phyloP scores from a whole-genome alignment of 1,139 yeast species.

The Blastobotrys petasosporus region DNA sequence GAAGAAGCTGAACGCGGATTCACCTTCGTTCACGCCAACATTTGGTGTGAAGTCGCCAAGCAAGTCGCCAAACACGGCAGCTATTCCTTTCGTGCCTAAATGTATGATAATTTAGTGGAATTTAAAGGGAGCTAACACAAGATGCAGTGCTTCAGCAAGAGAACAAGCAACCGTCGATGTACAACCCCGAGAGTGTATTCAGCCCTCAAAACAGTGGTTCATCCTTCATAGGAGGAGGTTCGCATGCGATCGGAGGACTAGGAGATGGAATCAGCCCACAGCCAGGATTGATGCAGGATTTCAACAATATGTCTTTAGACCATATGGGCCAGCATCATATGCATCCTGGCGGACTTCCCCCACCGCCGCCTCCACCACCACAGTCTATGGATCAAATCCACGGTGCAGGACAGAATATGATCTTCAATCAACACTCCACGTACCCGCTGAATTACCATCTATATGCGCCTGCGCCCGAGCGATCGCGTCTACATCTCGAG shows the following conservation, averaged over 20 bases:
- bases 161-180: slow-evolving; percentile 10
- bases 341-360: slow-evolving; percentile 10
- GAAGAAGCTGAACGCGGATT: slow-evolving; percentile 53
- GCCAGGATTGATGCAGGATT: slow-evolving; percentile 11
- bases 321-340: neutral
- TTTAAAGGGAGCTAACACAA: neutral
- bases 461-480: slow-evolving; percentile 85
- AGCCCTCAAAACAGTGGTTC: slow-evolving; percentile 15
- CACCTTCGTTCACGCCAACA: slow-evolving; percentile 60
- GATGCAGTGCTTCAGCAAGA: neutral
- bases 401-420: slow-evolving; percentile 17
- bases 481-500: slow-evolving; percentile 36
- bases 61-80: slow-evolving; percentile 17
- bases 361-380: slow-evolving; percentile 15
- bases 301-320: slow-evolving; percentile 10
- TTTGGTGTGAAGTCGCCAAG: slow-evolving; percentile 10
- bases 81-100: slow-evolving; percentile 21
- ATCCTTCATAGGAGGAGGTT: too few relatives aligned
- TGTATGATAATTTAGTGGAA: neutral
- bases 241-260: slow-evolving; percentile 2
- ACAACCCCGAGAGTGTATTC: slow-evolving; percentile 21
- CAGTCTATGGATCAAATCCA: slow-evolving; percentile 8
- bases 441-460: slow-evolving; percentile 80
- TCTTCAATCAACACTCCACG: slow-evolving; percentile 22
- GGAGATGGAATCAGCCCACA: slow-evolving; percentile 2